Base-by-base conservation (phyloP, 2,329 filamentous ascomycete species). In the Ceratocystis harringtonii region DNA sequence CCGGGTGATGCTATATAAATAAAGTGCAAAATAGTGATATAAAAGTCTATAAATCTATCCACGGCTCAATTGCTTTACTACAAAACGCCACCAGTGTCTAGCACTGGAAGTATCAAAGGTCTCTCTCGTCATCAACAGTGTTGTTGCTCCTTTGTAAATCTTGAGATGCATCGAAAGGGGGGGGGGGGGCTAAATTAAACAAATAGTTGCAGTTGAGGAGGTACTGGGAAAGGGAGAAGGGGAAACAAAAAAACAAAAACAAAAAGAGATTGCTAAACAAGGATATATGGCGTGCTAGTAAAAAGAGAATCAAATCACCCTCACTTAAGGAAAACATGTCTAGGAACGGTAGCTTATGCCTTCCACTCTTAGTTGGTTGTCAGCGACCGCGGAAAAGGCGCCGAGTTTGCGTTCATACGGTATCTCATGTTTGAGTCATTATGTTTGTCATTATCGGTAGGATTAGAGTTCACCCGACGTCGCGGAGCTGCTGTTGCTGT, bases 361-460 rank as follows among this genome's bases (percentile, higher is more conserved):
- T 25, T 25, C 19, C 30, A 63, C 32, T 36, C 12, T 44, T 50
- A 63, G 50, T 63, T 66, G 6, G 65, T 41, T 22, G 65, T 67
- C 36, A 67, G 43, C 1, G 65, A 52, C 55, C 65, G 57, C 19
- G 52, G 62, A n/a, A 67, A 50, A 15, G 55, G 41, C 19, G 62
- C 48, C 6, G 58, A 58, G 17, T 50, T 44, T 17, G 22, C 45
- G 28, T 50, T 48, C 36, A 25, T 8, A 2, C 32, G 44, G 17
- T 57, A 41, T 19, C 57, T 62, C 10, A 64, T 30, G 5, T 50
- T 57, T 1, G 57, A 62, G 22, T 48, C n/a, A 3, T 67, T 63
- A 50, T 52, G 60, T 28, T 65, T 62, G 28, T 65, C 65, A 57
- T 68, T 65, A 17, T 63, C 57, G 17, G 52, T 43, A 6, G 67